Conservation (phyloP, 164 flowering plant genomes). For the Echeveria elegans region DNA sequence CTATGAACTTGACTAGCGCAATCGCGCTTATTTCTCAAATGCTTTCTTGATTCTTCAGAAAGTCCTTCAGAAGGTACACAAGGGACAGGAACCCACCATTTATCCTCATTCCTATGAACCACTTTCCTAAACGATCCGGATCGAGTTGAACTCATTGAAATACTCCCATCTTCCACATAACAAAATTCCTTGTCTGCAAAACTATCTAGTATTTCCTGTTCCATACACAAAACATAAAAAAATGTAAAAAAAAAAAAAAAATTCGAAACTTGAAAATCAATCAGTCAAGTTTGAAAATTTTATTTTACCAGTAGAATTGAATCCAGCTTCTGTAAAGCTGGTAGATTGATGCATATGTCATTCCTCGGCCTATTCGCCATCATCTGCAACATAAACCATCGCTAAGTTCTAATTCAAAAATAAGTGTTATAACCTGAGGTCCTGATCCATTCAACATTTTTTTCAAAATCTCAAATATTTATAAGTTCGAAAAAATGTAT, state of each 20-base stretch:
- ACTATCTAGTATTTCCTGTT: neutral
- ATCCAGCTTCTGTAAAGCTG: neutral
- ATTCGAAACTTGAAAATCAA: too few species aligned
- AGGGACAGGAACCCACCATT: conserved; percentile 33
- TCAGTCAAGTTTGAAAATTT: neutral
- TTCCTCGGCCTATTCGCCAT: neutral
- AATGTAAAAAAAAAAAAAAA: neutral
- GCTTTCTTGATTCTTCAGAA: conserved; percentile 14
- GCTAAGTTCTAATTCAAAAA: too few species aligned
- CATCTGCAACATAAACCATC: neutral
- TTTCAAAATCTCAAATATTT: too few species aligned
- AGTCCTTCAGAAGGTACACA: conserved; percentile 23
- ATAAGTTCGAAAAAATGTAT: too few species aligned
- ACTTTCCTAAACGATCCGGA: conserved; percentile 3
- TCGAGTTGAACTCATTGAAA: neutral
- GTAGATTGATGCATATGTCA: conserved; percentile 1
- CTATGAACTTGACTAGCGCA: conserved; percentile 25
- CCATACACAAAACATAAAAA: neutral
- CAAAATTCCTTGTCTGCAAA: neutral
- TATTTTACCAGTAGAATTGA: neutral
- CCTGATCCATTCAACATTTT: too few species aligned
- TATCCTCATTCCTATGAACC: conserved; percentile 15
- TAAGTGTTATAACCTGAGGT: too few species aligned
- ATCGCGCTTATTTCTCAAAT: conserved; percentile 19
- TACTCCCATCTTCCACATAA: conserved; percentile 6